These are phyloP conservation scores for Mrakia hoshinonis DNA, from an alignment of 768 basidiomycete species.

Conservation along the genomic window DNA sequence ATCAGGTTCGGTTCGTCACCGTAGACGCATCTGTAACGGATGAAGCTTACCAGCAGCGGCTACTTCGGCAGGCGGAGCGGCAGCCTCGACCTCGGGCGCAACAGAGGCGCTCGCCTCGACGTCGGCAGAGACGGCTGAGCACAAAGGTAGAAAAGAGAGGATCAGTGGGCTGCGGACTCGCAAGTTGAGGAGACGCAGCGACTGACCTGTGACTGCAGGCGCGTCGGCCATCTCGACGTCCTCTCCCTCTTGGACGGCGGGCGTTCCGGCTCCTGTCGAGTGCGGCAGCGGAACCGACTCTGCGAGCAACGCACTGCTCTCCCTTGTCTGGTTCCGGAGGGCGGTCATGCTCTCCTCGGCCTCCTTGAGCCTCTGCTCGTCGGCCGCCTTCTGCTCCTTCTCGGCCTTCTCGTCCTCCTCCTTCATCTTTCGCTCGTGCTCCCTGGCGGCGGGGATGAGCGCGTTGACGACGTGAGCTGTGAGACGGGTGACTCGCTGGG, in stretches of 20 bases:
- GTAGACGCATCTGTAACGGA: no score
- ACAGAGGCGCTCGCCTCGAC: background rate
- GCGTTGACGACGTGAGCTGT: constrained; percentile 62
- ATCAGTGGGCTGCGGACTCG: no score
- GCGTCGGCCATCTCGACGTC: constrained; percentile 17
- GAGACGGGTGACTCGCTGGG: constrained; percentile 58
- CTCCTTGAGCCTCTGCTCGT: background rate
- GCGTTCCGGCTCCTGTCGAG: background rate
- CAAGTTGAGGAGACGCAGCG: background rate
- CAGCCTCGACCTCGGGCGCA: background rate
- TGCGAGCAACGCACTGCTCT: background rate
- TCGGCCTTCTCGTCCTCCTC: constrained; percentile 11
- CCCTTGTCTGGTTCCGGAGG: background rate
- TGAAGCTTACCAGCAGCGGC: background rate
- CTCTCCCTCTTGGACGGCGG: background rate
- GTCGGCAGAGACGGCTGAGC: background rate
- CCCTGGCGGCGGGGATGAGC: constrained; percentile 69
- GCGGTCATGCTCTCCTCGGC: constrained; percentile 5
- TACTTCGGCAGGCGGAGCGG: background rate
- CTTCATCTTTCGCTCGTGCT: constrained; percentile 35
- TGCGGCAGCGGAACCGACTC: background rate
- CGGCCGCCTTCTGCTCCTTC: constrained; percentile 1
- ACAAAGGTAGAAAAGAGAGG: no score
- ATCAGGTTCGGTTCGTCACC: background rate
- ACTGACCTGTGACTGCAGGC: background rate